Percentiles rank a stretch among this genome's conserved stretches.
Evolutionary conservation across 768 basidiomycete species (phyloP).

Genomic region (Hydnomerulius pinastri): DNA sequence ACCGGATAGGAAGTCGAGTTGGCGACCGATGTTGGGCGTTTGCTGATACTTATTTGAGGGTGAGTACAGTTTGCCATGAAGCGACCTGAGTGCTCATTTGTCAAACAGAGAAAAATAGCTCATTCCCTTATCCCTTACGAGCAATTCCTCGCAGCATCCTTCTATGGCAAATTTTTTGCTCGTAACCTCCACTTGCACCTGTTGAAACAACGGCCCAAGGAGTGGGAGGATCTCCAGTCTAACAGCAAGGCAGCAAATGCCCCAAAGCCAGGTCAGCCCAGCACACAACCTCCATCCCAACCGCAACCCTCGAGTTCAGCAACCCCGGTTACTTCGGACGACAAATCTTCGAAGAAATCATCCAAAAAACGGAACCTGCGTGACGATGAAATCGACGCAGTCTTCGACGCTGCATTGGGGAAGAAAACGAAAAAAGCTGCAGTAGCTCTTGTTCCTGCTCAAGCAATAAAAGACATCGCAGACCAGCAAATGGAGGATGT

Average conservation of each 20-base stretch:
- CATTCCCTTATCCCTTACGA: conserved; percentile 75
- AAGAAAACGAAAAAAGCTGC: conserved; percentile 61
- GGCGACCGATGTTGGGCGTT: conserved; percentile 89
- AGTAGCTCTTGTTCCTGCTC: conserved; percentile 27
- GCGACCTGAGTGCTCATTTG: conserved; percentile 6
- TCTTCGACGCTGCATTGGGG: conserved; percentile 62
- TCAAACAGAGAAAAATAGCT: conserved; percentile 84
- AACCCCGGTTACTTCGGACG: background rate
- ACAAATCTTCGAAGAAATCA: conserved; percentile 30
- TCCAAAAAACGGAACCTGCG: conserved; percentile 47
- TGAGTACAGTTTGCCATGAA: conserved; percentile 29
- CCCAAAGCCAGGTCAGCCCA: conserved; percentile 16
- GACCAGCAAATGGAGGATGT: conserved; percentile 50
- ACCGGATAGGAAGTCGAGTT: conserved; percentile 87
- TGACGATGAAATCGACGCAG: conserved; percentile 73
- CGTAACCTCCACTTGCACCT: conserved; percentile 77
- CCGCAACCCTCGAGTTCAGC: background rate
- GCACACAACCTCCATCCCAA: conserved; percentile 9
- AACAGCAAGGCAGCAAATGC: conserved; percentile 30
- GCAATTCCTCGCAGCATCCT: conserved; percentile 69
- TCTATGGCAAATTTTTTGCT: conserved; percentile 87
- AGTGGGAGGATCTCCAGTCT: conserved; percentile 80
- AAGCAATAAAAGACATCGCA: conserved; percentile 12
- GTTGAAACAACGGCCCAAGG: conserved; percentile 74
- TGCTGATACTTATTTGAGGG: conserved; percentile 92